These are phyloP conservation scores for Podospora conica DNA, from an alignment of 495 filamentous ascomycete genomes.

Conservation along the genomic window DNA sequence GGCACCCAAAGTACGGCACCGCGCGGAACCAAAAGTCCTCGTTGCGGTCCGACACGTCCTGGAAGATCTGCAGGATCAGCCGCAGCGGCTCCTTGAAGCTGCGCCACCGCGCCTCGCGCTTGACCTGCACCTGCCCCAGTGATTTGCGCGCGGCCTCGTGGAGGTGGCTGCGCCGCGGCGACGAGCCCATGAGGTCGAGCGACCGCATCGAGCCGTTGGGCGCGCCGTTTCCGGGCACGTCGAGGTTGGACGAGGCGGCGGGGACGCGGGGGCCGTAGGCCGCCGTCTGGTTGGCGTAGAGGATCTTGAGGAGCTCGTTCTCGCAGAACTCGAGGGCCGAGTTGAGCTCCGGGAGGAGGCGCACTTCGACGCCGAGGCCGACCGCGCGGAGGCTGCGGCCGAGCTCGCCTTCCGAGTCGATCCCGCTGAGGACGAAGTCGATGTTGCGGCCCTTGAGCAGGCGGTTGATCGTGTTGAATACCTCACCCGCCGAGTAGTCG, in stretches of 20 bases:
- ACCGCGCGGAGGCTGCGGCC: constrained; percentile 74
- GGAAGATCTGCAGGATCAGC: constrained; percentile 87
- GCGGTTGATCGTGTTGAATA: constrained; percentile 84
- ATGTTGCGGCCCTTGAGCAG: constrained; percentile 67
- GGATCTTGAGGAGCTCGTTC: constrained; percentile 84
- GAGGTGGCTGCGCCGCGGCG: constrained; percentile 71
- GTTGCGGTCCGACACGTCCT: constrained; percentile 70
- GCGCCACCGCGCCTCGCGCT: constrained; percentile 57
- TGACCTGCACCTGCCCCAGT: constrained; percentile 49
- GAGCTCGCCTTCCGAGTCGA: constrained; percentile 64
- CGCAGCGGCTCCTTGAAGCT: constrained; percentile 82
- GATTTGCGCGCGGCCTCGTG: constrained; percentile 71
- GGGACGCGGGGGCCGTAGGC: constrained; percentile 32
- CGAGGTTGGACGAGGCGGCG: constrained; percentile 35
- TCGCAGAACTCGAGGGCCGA: constrained; percentile 89
- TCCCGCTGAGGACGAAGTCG: constrained; percentile 72
- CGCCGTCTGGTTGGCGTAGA: constrained; percentile 57
- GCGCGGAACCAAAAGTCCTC: constrained; percentile 93
- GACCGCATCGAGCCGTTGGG: constrained; percentile 9
- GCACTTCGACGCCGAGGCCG: constrained; percentile 65
- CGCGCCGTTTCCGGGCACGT: constrained; percentile 45
- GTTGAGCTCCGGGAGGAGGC: constrained; percentile 84
- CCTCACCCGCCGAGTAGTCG: constrained; percentile 93
- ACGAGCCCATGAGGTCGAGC: constrained; percentile 54
- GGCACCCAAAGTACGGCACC: constrained; percentile 62